A percentile compares a stretch with the other conserved stretches of the same genome.
phyloP scores from a whole-genome alignment of 139 green algal species.

The Zygnema circumcarinatum region DNA sequence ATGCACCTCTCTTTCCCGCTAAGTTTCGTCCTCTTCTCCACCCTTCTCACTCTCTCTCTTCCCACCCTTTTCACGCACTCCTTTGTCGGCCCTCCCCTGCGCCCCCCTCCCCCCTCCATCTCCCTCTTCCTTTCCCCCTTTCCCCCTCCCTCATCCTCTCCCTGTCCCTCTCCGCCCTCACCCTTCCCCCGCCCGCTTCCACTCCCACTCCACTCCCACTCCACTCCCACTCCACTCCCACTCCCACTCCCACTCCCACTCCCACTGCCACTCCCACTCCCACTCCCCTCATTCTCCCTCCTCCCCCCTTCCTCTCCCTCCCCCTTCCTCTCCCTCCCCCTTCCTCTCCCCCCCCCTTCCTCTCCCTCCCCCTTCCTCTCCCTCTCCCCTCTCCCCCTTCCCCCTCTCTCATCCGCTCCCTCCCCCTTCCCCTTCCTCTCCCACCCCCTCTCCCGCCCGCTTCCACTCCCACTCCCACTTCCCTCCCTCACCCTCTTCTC shows the following conservation, averaged over 20 bases:
- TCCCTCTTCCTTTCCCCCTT: not conserved
- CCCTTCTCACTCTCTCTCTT: not conserved
- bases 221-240: not conserved
- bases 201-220: not conserved
- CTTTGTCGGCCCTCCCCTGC: not conserved
- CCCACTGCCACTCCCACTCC: not conserved
- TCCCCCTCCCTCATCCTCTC: not conserved
- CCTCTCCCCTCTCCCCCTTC: not conserved
- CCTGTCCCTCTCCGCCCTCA: not conserved
- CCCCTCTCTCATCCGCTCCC: not conserved
- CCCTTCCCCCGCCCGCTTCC: not conserved
- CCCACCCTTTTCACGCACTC: not conserved
- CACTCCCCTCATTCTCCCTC: not conserved
- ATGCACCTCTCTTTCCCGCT: not conserved
- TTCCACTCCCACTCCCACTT: not conserved
- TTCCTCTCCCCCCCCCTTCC: not conserved
- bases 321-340: not conserved
- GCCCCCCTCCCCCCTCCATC: not conserved
- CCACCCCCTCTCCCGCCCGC: not conserved
- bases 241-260: not conserved
- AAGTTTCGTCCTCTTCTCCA: not conserved
- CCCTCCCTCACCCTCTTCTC: not conserved
- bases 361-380: not conserved
- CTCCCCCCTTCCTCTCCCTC: not conserved
- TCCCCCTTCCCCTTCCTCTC: constrained; percentile 38